Evolutionary conservation across 1,284 basidiomycete genomes (phyloP).

Genomic region (Moesziomyces aphidis): DNA sequence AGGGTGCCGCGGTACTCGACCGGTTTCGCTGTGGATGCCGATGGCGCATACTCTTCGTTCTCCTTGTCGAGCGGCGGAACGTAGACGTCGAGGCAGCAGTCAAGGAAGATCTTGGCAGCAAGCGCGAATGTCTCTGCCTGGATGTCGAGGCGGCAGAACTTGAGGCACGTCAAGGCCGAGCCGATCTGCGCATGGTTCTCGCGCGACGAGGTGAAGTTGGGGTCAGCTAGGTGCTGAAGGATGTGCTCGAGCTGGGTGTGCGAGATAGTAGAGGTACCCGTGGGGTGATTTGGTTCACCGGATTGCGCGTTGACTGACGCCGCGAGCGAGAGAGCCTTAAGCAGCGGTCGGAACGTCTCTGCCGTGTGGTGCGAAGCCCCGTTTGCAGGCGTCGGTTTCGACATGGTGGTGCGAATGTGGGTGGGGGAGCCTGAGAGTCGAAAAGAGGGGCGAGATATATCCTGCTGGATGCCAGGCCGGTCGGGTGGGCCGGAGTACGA

Average conservation of each 20-base stretch:
- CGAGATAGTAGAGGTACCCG: conserved; percentile 41
- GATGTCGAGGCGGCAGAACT: conserved; percentile 58
- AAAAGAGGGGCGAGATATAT: not conserved
- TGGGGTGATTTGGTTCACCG: conserved; percentile 32
- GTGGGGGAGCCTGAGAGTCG: not conserved
- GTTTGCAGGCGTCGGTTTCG: conserved; percentile 8
- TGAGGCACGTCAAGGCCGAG: conserved; percentile 59
- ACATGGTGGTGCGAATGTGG: conserved; percentile 1
- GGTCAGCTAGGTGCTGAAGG: conserved; percentile 62
- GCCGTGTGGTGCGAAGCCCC: conserved; percentile 39
- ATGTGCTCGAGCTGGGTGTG: conserved; percentile 49
- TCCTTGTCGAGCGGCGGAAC: conserved; percentile 26
- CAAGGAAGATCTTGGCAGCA: conserved; percentile 56
- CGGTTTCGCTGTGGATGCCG: not conserved
- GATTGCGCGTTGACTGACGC: conserved; percentile 37
- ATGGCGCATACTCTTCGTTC: conserved; percentile 11
- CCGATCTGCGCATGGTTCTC: conserved; percentile 64
- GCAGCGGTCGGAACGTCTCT: conserved; percentile 59
- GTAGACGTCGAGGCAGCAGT: conserved; percentile 45
- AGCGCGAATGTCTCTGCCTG: conserved; percentile 54
- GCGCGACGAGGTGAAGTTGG: conserved; percentile 59
- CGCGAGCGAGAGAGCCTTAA: conserved; percentile 54
- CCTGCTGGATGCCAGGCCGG: no score
- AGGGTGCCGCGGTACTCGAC: conserved; percentile 56
- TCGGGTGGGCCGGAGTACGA: not conserved